Evolutionary conservation across 2,329 filamentous ascomycete genomes (phyloP), one percentile per base, ranked within the genome.

Genomic region (Saccharata proteae): DNA sequence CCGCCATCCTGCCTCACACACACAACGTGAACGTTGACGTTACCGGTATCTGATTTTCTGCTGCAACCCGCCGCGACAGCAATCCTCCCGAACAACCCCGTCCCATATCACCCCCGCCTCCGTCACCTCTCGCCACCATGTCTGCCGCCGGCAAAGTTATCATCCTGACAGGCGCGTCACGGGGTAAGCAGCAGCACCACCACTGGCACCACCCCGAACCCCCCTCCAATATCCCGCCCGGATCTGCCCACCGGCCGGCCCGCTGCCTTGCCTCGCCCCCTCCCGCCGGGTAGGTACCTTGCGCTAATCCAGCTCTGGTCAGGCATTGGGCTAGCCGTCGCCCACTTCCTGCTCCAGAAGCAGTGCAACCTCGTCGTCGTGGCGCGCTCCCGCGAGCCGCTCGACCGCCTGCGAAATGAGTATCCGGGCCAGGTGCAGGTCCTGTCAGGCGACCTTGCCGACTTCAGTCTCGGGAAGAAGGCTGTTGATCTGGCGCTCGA

Each of bases 401-500:
- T 80, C 26, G 61, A 69, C 41, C 46, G 58, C 10, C 55, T 59
- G 1, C 43, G 46, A 31, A 43, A 39, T 32, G 46, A 69, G 37
- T 69, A 73, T 45, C 58, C 59, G 11, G 55, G 61, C 16, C 67
- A 66, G 35, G 70, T 77, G 17, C 62, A 67, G 29, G 59, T 71
- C 2, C 51, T 76, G 10, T 58, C 64, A 3, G 72, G 70, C n/a
- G 73, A 79, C 39, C 52, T 74, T 8, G 51, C 62, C 1, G 67
- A 75, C 41, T 49, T 64, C 16, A 57, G 52, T 1, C 49, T 79
- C 16, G 69, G 73, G 4, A 54, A 66, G 1, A 70, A 70, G 47
- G 69, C 80, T 4, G 71, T 83, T 4, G 63, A 77, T 3, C 57
- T 75, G 1, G 79, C 85, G 0, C 48, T 80, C 8, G 59, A 69